These are phyloP conservation scores for Oidiodendron maius DNA, from an alignment of 495 filamentous ascomycete genomes.

Conservation along the genomic window DNA sequence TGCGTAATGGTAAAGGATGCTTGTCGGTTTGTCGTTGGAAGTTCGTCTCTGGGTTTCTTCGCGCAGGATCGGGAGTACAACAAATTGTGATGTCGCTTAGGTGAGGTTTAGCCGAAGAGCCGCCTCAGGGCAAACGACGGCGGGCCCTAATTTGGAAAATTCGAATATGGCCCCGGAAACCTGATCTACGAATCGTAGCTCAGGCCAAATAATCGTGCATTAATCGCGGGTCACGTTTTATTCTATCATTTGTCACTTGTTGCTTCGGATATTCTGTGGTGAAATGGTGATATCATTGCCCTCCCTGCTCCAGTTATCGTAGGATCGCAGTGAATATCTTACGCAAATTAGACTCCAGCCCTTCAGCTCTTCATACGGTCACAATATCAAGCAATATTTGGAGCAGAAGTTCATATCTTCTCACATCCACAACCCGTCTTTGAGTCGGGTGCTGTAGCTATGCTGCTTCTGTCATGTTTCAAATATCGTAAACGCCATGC, in stretches of 20 bases:
- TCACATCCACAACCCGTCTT: not conserved
- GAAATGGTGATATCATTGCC: not conserved
- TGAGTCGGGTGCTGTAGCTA: not conserved
- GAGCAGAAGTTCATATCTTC: not conserved
- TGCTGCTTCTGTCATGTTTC: not conserved
- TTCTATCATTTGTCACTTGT: not conserved
- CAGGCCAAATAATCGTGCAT: no score
- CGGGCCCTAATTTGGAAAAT: constrained; percentile 3
- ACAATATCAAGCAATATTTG: no score
- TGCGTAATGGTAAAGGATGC: constrained; percentile 22
- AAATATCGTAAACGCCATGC: not conserved
- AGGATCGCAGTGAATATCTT: no score
- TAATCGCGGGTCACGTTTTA: no score
- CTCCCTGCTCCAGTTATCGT: no score
- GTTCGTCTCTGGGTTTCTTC: constrained; percentile 5
- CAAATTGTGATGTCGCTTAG: not conserved
- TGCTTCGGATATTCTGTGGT: not conserved
- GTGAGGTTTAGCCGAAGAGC: constrained; percentile 9
- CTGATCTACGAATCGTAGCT: no score
- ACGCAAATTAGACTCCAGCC: no score
- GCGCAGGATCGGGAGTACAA: constrained; percentile 9
- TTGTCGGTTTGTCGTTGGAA: constrained; percentile 24
- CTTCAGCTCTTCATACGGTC: no score
- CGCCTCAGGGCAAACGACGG: constrained; percentile 9
- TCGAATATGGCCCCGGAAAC: no score